Conservation (phyloP, 192 early-diverging fungal genomes). For the Rhizoclosmatium sp. region DNA sequence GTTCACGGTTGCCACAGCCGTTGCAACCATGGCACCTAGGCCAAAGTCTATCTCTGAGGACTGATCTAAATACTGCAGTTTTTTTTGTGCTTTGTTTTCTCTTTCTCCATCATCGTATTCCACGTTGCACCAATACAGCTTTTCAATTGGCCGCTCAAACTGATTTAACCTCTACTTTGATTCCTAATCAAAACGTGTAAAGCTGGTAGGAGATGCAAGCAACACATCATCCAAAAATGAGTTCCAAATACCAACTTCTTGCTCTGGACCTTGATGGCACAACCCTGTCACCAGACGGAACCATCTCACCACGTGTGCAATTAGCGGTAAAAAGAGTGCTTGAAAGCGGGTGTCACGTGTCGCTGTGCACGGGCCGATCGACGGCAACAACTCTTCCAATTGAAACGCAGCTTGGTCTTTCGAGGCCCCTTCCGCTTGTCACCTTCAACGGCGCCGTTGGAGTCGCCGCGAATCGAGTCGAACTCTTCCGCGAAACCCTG, state of each 20-base stretch:
- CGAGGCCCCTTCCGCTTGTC: not conserved
- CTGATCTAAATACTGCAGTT: too few relatives aligned
- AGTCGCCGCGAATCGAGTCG: not conserved
- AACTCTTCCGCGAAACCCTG: not conserved
- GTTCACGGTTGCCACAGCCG: too few relatives aligned
- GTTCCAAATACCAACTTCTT: not conserved
- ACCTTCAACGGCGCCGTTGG: conserved; percentile 16
- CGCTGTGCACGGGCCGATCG: conserved; percentile 3
- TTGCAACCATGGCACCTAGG: too few relatives aligned
- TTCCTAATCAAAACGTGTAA: too few relatives aligned
- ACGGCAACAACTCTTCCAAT: not conserved
- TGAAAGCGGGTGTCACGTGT: not conserved
- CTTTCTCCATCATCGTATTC: too few relatives aligned
- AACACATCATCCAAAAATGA: not conserved
- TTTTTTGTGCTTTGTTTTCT: too few relatives aligned
- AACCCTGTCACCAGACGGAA: not conserved
- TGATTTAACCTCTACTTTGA: too few relatives aligned
- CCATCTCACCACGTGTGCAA: not conserved
- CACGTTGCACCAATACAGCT: too few relatives aligned
- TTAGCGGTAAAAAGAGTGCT: not conserved
- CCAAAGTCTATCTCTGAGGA: too few relatives aligned
- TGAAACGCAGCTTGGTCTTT: not conserved
- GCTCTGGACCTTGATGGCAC: conserved; percentile 17
- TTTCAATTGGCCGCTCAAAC: too few relatives aligned
- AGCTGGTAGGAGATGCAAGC: too few relatives aligned